Evolutionary conservation across 306 rosid genomes (phyloP).

Genomic region (Hippophae gyantsensis): DNA sequence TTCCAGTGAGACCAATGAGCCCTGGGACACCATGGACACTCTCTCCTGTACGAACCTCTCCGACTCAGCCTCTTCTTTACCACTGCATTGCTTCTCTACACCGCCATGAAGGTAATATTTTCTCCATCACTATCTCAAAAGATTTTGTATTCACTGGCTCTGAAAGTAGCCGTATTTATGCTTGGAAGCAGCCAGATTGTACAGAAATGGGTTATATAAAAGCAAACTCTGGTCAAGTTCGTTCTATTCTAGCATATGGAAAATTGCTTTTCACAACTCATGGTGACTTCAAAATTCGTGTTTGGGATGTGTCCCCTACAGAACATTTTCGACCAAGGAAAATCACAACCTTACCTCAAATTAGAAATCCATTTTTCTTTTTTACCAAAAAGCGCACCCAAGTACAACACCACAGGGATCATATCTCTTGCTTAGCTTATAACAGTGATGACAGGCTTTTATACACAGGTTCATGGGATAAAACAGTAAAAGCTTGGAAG

Average conservation of each 20-base stretch:
- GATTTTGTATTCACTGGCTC: conserved; percentile 43
- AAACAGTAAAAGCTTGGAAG: conserved; percentile 45
- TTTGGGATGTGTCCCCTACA: conserved; percentile 28
- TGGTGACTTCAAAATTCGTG: conserved; percentile 34
- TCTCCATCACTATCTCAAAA: conserved; percentile 30
- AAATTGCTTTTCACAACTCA: conserved; percentile 33
- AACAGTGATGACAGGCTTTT: conserved; percentile 39
- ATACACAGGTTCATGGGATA: conserved; percentile 49
- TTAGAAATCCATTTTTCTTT: conserved; percentile 17
- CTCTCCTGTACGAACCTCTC: conserved; percentile 25
- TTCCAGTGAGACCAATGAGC: conserved; percentile 23
- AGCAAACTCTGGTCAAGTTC: conserved; percentile 34
- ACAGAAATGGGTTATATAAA: conserved; percentile 33
- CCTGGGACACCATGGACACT: conserved; percentile 35
- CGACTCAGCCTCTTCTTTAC: conserved; percentile 31
- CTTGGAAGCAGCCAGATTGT: conserved; percentile 50
- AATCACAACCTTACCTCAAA: conserved; percentile 31
- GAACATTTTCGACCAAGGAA: conserved; percentile 30
- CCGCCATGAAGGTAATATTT: conserved; percentile 42
- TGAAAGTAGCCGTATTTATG: conserved; percentile 35
- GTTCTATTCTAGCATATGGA: conserved; percentile 32
- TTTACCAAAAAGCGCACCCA: conserved; percentile 22
- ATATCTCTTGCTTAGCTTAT: conserved; percentile 46
- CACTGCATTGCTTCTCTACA: conserved; percentile 55
- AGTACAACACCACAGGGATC: conserved; percentile 26